These are phyloP conservation scores for Paramecium caudatum DNA, from an alignment of 73 alveolate species.

Conservation along the genomic window DNA sequence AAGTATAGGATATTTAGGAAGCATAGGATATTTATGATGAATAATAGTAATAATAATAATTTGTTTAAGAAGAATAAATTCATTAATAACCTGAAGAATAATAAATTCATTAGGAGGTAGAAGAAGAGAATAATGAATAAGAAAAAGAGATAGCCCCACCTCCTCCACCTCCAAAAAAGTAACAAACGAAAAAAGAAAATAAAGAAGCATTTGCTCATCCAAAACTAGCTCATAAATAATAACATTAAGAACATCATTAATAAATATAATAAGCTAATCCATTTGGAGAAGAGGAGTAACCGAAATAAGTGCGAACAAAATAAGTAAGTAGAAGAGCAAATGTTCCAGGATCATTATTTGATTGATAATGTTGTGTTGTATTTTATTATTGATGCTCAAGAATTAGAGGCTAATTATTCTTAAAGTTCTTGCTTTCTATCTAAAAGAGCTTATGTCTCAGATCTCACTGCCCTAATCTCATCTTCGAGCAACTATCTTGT, in stretches of 20 bases:
- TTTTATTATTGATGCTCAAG: constrained; percentile 38
- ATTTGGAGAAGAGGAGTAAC: constrained; percentile 53
- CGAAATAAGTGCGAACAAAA: not conserved
- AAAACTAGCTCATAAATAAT: constrained; percentile 2
- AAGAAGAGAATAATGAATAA: not conserved
- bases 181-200: not conserved
- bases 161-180: constrained; percentile 11
- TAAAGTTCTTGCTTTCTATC: constrained; percentile 11
- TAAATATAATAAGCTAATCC: not conserved
- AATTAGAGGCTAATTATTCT: constrained; percentile 12
- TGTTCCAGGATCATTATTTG: constrained; percentile 63
- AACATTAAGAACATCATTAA: not conserved
- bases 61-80: not conserved
- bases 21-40: not conserved
- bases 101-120: not conserved
- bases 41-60: not conserved
- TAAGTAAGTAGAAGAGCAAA: constrained; percentile 64
- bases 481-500: constrained; percentile 58
- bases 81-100: not conserved
- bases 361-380: constrained; percentile 25
- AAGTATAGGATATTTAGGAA: not conserved
- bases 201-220: constrained; percentile 23
- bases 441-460: not conserved
- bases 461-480: constrained; percentile 11
- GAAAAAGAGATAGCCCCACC: not conserved